Evolutionary conservation across 2,329 filamentous ascomycete genomes (phyloP), one percentile per base, ranked within the genome.

Genomic region (Alternaria conjuncta): DNA sequence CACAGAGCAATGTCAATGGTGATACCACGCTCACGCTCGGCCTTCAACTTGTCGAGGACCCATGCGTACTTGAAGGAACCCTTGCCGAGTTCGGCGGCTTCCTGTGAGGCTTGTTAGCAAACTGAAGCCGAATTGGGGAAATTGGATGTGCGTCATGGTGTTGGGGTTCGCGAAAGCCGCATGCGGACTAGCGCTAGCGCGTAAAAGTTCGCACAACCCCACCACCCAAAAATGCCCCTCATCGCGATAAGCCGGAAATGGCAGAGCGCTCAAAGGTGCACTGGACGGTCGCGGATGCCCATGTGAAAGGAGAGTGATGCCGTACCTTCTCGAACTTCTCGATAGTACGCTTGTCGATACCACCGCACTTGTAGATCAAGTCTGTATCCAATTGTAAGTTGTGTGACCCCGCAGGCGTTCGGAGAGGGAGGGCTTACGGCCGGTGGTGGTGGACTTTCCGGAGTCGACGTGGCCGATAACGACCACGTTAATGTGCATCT

Each of bases 1-100:
- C 96, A 98, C 86, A 98, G 94, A 79, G 96, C 96, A 84, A 98
- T 98, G 86, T 98, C 96, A 83, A 99, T 91, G 87, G 96, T 99
- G 93, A 99, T 99, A 97, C 96, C 96, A 94, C 96, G 96, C 90
- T 98, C 96, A 94, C 96, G 96, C 93, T 99, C 96, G 84, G 96
- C 94, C 93, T 99, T 98, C 82, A 99, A 92, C 89, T 99, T 99
- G 94, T 99, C 96, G 84, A 99, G 90, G 85, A 99, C 96, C 96
- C 96, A 98, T 80, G 95, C 96, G 87, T 99, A 99, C 91, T 99
- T 99, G 95, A 99, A 99, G 84, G 95, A 98, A 88, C 96, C 96
- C 92, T 99, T 99, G 84, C 96, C 96, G 84, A 98, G 89, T 86
- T 98, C 94, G 85, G 94, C 94, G 82, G 96, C 96, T 94, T 97